Base-by-base conservation (phyloP, 2,329 filamentous ascomycete species). In the Aureobasidium sp. region DNA sequence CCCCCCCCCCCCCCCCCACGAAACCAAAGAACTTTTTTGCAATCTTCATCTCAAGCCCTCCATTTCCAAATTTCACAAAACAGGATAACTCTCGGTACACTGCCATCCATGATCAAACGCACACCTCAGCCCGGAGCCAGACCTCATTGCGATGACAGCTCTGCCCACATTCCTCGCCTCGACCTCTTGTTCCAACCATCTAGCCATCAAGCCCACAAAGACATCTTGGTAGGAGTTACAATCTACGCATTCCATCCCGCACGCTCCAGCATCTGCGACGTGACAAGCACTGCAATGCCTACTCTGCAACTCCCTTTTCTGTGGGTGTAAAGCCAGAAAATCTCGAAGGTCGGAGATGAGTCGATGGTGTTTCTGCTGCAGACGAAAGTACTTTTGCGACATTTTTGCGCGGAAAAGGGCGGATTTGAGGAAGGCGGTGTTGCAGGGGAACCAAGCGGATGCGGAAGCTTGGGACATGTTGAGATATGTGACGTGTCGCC, bases 21-120 rank as follows among this genome's bases (percentile, higher is more conserved):
- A n/a, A n/a, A n/a, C n/a, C n/a, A n/a, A n/a, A n/a, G n/a, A n/a
- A n/a, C n/a, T n/a, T n/a, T n/a, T n/a, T n/a, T n/a, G 12, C 4
- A 7, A 29, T 29, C 27, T 29, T 34, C 10, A 12, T 14, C 12
- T 34, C 30, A 45, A 3, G 29, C n/a, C 41, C 41, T n/a, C n/a
- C n/a, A n/a, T n/a, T n/a, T n/a, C n/a, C n/a, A n/a, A 45, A 16
- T 45, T 45, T n/a, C n/a, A n/a, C 29, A 45, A 16, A 2, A 34
- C 30, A 30, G 51, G 40, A 53, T 53, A 53, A 30, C 29, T 47
- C 14, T 53, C 25, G 10, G 40, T 19, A n/a, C 25, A 30, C 47
- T 51, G 37, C 53, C 53, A 55, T 8, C 53, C 53, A 22, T 50
- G 45, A 50, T 55, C 45, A 39, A 55, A 50, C 3, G 38, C 32